These are phyloP conservation scores for Plasmodiophora brassicae DNA, from an alignment of 208 protist genomes.

Conservation along the genomic window DNA sequence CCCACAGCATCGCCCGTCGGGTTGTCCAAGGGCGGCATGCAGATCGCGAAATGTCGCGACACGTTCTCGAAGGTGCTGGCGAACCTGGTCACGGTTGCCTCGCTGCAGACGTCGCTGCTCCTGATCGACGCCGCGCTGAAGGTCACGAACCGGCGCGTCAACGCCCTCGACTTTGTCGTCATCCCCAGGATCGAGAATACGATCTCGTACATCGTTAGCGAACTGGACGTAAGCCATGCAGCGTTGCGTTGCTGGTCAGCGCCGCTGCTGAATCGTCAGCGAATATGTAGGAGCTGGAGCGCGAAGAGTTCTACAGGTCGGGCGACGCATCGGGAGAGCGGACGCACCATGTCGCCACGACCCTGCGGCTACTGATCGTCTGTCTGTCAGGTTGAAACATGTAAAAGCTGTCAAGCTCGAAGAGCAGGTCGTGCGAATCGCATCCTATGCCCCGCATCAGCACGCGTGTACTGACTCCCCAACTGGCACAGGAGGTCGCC, in stretches of 20 bases:
- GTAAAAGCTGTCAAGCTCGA: background rate
- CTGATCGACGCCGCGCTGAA: constrained; percentile 76
- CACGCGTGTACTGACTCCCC: background rate
- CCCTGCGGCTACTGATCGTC: no score
- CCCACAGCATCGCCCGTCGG: constrained; percentile 69
- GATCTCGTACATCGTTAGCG: constrained; percentile 91
- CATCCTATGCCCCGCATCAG: background rate
- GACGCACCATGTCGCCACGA: background rate
- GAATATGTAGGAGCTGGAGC: constrained; percentile 70
- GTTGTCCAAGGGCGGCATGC: constrained; percentile 88
- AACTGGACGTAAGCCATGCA: constrained; percentile 95
- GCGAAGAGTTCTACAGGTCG: constrained; percentile 96
- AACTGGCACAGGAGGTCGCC: background rate
- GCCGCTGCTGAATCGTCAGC: no score
- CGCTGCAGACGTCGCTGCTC: constrained; percentile 67
- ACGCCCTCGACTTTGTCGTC: constrained; percentile 97
- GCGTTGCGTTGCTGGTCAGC: background rate
- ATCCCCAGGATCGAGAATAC: constrained; percentile 88
- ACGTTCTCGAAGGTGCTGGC: constrained; percentile 81
- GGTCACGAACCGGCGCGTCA: constrained; percentile 98
- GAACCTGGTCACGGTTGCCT: constrained; percentile 86
- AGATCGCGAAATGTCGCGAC: constrained; percentile 52
- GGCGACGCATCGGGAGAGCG: background rate
- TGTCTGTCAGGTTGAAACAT: background rate
- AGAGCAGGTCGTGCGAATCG: background rate